These are phyloP conservation scores for Singerocomus rubriflavus DNA, from an alignment of 1,284 basidiomycete species.

Conservation along the genomic window DNA sequence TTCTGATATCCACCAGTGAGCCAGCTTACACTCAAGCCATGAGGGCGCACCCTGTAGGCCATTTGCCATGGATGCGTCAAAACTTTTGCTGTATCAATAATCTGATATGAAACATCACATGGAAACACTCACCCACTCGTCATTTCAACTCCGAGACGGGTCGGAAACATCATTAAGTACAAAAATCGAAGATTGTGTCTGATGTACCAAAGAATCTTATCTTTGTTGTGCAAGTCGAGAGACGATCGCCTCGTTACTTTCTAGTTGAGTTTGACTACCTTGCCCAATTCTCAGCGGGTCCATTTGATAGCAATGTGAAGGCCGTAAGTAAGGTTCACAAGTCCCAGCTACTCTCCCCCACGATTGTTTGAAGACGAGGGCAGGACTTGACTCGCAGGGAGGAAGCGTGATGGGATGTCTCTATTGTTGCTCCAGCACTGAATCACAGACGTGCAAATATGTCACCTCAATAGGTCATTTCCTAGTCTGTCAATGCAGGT, in stretches of 20 bases:
- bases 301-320: conserved; percentile 5
- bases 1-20: background rate
- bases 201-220: conserved; percentile 52
- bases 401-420: background rate
- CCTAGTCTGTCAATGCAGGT: too few relatives aligned
- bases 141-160: conserved; percentile 54
- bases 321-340: background rate
- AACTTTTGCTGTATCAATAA: conserved; percentile 10
- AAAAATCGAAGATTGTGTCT: conserved; percentile 37
- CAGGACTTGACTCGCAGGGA: too few relatives aligned
- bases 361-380: too few relatives aligned
- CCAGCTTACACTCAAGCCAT: conserved; percentile 18
- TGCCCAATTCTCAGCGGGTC: background rate
- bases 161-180: conserved; percentile 47
- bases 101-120: conserved; percentile 1
- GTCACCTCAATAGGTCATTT: too few relatives aligned
- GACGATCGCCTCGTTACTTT: conserved; percentile 38
- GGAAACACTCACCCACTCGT: conserved; percentile 49
- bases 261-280: background rate
- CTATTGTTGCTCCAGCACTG: background rate
- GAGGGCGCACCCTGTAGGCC: conserved; percentile 21
- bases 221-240: conserved; percentile 41
- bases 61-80: conserved; percentile 18
- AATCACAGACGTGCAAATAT: background rate
- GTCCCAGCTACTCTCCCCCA: background rate